phyloP scores from a whole-genome alignment of 148 eudicot genomes.

The Heliamphora exappendiculata region DNA sequence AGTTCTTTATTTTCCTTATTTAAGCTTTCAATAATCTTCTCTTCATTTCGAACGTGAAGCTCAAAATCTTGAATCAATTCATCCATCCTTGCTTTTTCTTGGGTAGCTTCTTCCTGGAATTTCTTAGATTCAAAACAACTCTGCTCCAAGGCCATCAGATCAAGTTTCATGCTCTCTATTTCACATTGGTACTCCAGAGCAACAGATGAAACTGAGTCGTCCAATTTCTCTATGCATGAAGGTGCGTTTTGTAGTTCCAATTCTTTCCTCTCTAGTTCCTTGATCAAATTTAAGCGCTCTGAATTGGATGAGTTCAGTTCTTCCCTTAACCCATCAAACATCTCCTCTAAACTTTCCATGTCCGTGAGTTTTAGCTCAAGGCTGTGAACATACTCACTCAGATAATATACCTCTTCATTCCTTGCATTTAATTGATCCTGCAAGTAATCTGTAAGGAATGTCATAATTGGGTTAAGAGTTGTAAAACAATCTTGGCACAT shows the following conservation, averaged over 20 bases:
- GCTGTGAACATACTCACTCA: slow-evolving; percentile 31
- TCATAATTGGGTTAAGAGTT: slow-evolving; percentile 5
- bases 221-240: slow-evolving; percentile 43
- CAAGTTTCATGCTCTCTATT: slow-evolving; percentile 72
- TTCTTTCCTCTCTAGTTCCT: slow-evolving; percentile 48
- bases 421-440: slow-evolving; percentile 60
- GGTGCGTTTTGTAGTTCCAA: slow-evolving; percentile 33
- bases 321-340: slow-evolving; percentile 35
- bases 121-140: slow-evolving; percentile 30
- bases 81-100: slow-evolving; percentile 28
- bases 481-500: not conserved
- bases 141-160: slow-evolving; percentile 43
- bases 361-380: slow-evolving; percentile 36
- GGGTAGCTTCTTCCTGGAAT: slow-evolving; percentile 30
- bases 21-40: slow-evolving; percentile 27
- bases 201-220: slow-evolving; percentile 52
- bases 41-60: slow-evolving; percentile 28
- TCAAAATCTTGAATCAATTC: slow-evolving; percentile 37
- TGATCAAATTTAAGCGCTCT: slow-evolving; percentile 31
- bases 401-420: slow-evolving; percentile 31
- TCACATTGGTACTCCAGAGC: slow-evolving; percentile 79
- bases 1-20: slow-evolving; percentile 43
- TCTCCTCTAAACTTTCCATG: slow-evolving; percentile 37
- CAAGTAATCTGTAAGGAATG: slow-evolving; percentile 51
- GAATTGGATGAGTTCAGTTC: slow-evolving; percentile 43